phyloP scores from a whole-genome alignment of 163 green algal genomes.

The Chlorella variabilis region DNA sequence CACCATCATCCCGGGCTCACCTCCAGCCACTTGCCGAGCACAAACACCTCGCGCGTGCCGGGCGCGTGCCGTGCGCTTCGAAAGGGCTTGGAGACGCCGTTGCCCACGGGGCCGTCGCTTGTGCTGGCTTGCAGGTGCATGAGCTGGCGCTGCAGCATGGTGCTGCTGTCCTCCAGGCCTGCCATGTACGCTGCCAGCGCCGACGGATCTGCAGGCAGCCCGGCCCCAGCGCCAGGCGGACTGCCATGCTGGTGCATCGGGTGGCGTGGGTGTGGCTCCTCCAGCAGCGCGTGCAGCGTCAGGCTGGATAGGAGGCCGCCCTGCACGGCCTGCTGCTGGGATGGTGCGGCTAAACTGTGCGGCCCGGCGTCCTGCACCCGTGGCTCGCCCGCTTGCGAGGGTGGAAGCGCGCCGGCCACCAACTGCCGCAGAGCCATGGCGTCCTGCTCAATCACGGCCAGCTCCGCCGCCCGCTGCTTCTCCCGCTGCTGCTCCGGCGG shows the following conservation, averaged over 20 bases:
- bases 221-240: not conserved
- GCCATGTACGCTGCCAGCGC: conserved; percentile 8
- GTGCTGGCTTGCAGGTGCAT: conserved; percentile 16
- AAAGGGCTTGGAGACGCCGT: not conserved
- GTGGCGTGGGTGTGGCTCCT: not conserved
- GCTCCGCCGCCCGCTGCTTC: conserved; percentile 6
- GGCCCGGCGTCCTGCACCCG: too few species aligned
- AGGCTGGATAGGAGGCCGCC: not conserved
- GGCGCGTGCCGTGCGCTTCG: conserved; percentile 14
- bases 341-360: too few species aligned
- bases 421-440: not conserved
- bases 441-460: conserved; percentile 12
- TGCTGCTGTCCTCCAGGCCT: conserved; percentile 4
- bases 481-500: conserved; percentile 6
- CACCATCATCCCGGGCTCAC: too few species aligned
- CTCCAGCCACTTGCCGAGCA: conserved; percentile 38
- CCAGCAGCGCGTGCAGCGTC: conserved; percentile 10
- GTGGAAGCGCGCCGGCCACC: not conserved
- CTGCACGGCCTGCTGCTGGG: not conserved
- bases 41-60: conserved; percentile 24
- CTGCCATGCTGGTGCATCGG: not conserved
- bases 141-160: conserved; percentile 26
- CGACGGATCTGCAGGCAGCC: not conserved
- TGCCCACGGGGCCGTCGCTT: not conserved
- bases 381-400: not conserved